These are phyloP conservation scores for Cynanchum wilfordii DNA, from an alignment of 257 asterid species.

Conservation along the genomic window DNA sequence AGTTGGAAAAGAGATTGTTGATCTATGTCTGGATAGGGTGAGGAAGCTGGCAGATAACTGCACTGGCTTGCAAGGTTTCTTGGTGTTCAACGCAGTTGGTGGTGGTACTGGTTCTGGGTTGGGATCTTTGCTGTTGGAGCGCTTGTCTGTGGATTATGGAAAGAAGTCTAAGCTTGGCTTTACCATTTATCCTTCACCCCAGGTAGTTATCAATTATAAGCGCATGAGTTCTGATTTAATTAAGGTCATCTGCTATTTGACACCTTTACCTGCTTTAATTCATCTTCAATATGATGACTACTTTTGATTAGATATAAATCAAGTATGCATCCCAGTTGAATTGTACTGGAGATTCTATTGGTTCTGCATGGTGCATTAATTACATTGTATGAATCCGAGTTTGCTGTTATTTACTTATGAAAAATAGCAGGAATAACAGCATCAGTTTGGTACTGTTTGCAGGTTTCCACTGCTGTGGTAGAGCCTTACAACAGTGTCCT, in stretches of 20 bases:
- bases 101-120: conserved; percentile 95
- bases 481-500: conserved; percentile 97
- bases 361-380: neutral
- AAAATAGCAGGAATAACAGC: conserved; percentile 3
- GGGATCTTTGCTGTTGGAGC: conserved; percentile 83
- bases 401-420: neutral
- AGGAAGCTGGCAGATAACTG: conserved; percentile 91
- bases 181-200: conserved; percentile 89
- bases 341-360: neutral
- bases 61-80: conserved; percentile 88
- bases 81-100: conserved; percentile 85
- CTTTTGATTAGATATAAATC: neutral
- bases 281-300: neutral
- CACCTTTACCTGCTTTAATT: neutral
- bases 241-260: neutral
- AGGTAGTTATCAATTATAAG: conserved; percentile 26
- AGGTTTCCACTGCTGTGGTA: conserved; percentile 94
- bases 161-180: conserved; percentile 89
- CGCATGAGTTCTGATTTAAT: neutral
- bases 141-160: conserved; percentile 81
- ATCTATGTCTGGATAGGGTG: conserved; percentile 78
- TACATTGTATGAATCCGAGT: neutral
- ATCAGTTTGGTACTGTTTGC: conserved; percentile 21
- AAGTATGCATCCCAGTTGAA: neutral
- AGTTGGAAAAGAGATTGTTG: conserved; percentile 88